Evolutionary conservation across 1,284 basidiomycete genomes (phyloP), one percentile per base, ranked within the genome.

Genomic region (Neolentinus lepideus): DNA sequence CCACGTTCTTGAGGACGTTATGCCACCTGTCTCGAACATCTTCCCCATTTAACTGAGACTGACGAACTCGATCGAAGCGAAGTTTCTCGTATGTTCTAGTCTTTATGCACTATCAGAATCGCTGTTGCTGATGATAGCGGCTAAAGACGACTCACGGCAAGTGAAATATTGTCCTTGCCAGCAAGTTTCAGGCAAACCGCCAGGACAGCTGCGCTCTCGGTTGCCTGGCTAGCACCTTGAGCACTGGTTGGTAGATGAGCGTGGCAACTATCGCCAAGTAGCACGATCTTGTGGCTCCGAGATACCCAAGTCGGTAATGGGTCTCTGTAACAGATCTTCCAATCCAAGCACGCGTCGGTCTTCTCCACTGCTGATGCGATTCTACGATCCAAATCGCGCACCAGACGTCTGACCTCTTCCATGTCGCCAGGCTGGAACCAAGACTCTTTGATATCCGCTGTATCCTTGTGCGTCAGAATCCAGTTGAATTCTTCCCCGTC

Each of bases 381-480:
- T 16, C 8, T 50, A 3, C 24, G 47, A 25, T 50, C 47, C 47
- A 25, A 50, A 11, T 29, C 47, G 27, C 4, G 9, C 9, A 50
- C 22, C 22, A 50, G 47, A 26, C 47, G 22, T 29, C 47, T 21
- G 14, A 50, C 47, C 27, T 50, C 47, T 6, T 50, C 47, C 47
- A 50, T 50, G n/a, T 50, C 47, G 14, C 47, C 47, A 50, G 47
- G 47, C 47, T 50, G 47, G 22, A 50, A 50, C 47, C 47, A 50
- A 6, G 47, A 50, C 47, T 50, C 47, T n/a, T 50, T 50, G 47
- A 50, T 50, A 26, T 50, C 47, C 14, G 47, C 47, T 4, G 47
- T 50, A 22, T 50, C 47, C 27, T 50, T 50, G 47, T 50, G 47
- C 21, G 47, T 50, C 6, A 50, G 4, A n/a, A 50, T 50, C 47